Conservation (phyloP, 495 filamentous ascomycete species). For the Podospora didyma region DNA sequence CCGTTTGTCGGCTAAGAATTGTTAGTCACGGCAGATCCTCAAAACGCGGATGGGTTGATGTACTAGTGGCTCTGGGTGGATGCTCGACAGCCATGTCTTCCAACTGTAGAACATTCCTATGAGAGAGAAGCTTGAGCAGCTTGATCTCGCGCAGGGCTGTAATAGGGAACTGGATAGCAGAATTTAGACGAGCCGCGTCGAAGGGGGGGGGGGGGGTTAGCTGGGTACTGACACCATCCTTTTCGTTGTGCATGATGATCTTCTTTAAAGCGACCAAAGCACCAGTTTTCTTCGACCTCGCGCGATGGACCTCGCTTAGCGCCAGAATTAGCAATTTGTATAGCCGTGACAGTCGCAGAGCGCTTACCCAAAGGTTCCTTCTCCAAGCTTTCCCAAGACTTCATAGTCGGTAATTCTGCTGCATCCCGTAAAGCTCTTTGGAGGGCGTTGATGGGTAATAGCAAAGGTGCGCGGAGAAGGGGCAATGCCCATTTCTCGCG, state of each 20-base stretch:
- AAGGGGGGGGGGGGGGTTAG: not conserved
- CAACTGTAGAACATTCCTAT: constrained; percentile 80
- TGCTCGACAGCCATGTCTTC: constrained; percentile 95
- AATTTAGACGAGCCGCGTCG: not conserved
- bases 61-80: constrained; percentile 58
- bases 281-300: constrained; percentile 68
- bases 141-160: constrained; percentile 88
- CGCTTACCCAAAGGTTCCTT: constrained; percentile 90
- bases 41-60: not conserved
- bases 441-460: constrained; percentile 39
- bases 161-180: constrained; percentile 59
- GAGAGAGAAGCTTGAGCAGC: constrained; percentile 87
- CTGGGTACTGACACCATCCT: constrained; percentile 62
- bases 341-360: not conserved
- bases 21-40: not conserved
- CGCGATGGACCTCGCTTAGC: constrained; percentile 83
- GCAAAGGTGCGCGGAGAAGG: constrained; percentile 43
- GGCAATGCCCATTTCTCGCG: constrained; percentile 10
- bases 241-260: constrained; percentile 83
- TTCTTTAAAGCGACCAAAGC: constrained; percentile 87
- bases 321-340: not conserved
- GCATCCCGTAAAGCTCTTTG: constrained; percentile 70
- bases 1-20: constrained; percentile 58
- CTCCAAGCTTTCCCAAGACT: constrained; percentile 85
- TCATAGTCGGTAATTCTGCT: constrained; percentile 87